phyloP scores from a whole-genome alignment of 495 filamentous ascomycete species.

The Trypethelium eluteriae region DNA sequence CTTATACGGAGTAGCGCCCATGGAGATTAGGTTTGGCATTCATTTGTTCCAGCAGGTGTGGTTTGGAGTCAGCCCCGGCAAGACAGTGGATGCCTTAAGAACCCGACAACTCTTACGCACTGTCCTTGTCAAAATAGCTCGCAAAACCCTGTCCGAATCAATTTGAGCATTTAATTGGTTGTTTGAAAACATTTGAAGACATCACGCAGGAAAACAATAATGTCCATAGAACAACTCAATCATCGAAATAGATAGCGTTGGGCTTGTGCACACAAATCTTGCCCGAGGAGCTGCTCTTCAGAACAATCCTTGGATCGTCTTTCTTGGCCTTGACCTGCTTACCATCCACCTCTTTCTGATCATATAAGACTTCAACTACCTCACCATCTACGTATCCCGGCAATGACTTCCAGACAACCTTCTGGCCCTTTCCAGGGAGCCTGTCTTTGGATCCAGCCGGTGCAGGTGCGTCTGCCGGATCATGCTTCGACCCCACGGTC shows the following conservation, averaged over 20 bases:
- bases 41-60: too few relatives aligned
- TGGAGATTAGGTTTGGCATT: too few relatives aligned
- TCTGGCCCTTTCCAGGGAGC: constrained; percentile 32
- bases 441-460: constrained; percentile 30
- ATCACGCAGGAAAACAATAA: neutral
- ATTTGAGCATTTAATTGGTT: too few relatives aligned
- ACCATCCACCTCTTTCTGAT: constrained; percentile 31
- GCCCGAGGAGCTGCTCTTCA: constrained; percentile 30
- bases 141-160: too few relatives aligned
- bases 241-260: constrained; percentile 34
- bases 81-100: too few relatives aligned
- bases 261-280: constrained; percentile 35
- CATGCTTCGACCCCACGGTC: constrained; percentile 25
- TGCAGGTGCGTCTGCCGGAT: constrained; percentile 24
- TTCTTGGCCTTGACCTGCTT: constrained; percentile 32
- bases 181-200: neutral
- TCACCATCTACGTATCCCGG: constrained; percentile 33
- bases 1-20: too few relatives aligned
- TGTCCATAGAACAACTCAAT: constrained; percentile 1
- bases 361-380: constrained; percentile 30
- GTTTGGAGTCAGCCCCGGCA: too few relatives aligned
- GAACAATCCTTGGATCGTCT: constrained; percentile 32
- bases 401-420: constrained; percentile 31
- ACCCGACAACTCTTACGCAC: too few relatives aligned
- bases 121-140: too few relatives aligned